Conservation (phyloP, 352 stramenopile genomes). For the Phytophthora kernoviae region DNA sequence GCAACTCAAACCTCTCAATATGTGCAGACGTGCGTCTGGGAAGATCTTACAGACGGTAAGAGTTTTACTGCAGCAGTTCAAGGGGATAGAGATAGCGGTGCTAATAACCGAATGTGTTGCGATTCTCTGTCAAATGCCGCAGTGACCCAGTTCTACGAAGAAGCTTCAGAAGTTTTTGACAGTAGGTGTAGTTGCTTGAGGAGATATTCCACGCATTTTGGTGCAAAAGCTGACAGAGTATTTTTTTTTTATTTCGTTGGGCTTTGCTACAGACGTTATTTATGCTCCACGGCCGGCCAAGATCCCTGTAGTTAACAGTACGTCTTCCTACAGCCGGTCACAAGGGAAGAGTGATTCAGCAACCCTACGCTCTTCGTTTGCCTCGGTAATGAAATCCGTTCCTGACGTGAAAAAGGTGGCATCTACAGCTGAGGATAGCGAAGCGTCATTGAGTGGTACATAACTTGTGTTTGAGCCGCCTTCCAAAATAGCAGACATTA, state of each 20-base stretch:
- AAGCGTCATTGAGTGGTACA: conserved; percentile 52
- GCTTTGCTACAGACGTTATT: conserved; percentile 53
- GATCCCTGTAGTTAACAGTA: conserved; percentile 6
- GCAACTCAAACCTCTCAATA: conserved; percentile 26
- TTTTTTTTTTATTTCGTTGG: neutral
- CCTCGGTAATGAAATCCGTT: conserved; percentile 2
- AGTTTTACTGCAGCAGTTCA: conserved; percentile 12
- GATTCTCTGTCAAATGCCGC: neutral
- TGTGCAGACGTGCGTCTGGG: conserved; percentile 37
- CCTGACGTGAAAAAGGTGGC: conserved; percentile 6
- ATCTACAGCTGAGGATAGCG: conserved; percentile 32
- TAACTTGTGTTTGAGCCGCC: no score
- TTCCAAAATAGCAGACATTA: no score
- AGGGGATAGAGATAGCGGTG: conserved; percentile 7
- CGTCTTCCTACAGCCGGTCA: conserved; percentile 5
- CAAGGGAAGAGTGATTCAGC: conserved; percentile 8
- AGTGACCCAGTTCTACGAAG: conserved; percentile 58
- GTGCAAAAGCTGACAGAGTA: conserved; percentile 20
- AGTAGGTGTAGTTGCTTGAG: conserved; percentile 42
- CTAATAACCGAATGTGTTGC: conserved; percentile 26
- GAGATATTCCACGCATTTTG: conserved; percentile 40
- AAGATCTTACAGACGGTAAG: conserved; percentile 42
- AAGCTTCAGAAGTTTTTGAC: conserved; percentile 76
- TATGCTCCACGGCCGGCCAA: conserved; percentile 36
- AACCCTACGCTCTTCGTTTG: conserved; percentile 7